Conservation (phyloP, 2,329 filamentous ascomycete species). For the Trichoderma arundinaceum region DNA sequence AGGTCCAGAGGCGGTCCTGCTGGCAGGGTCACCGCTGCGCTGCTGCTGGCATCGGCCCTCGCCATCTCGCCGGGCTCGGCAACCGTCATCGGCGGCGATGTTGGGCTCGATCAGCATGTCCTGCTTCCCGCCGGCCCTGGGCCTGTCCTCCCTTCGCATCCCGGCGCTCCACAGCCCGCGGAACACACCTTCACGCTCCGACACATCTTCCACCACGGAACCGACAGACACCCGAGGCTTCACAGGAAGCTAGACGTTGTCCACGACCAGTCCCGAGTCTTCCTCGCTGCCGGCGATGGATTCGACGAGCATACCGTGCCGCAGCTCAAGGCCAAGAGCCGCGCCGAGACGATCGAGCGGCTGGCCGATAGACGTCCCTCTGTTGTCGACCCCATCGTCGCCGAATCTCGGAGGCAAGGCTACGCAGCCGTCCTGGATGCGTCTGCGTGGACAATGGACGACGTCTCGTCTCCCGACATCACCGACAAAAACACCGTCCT, state of each 20-base stretch:
- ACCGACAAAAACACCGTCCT: constrained; percentile 85
- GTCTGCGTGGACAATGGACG: constrained; percentile 82
- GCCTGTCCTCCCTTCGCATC: constrained; percentile 48
- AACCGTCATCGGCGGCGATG: constrained; percentile 44
- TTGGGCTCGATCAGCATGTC: constrained; percentile 49
- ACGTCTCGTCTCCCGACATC: constrained; percentile 78
- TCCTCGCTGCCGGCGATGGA: constrained; percentile 65
- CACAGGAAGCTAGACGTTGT: constrained; percentile 77
- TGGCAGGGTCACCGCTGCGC: constrained; percentile 65
- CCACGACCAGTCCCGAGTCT: constrained; percentile 60
- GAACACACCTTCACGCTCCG: constrained; percentile 72
- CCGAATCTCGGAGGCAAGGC: constrained; percentile 71
- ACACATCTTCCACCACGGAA: constrained; percentile 92
- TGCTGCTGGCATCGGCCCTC: constrained; percentile 68
- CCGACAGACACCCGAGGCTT: constrained; percentile 75
- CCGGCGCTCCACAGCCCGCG: constrained; percentile 53
- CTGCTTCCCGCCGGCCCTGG: constrained; percentile 50
- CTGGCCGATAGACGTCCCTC: constrained; percentile 77
- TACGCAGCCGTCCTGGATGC: constrained; percentile 70
- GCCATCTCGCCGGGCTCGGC: constrained; percentile 58
- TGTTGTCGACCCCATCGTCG: constrained; percentile 79
- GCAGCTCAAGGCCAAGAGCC: constrained; percentile 67
- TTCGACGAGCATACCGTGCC: constrained; percentile 57
- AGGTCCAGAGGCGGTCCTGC: constrained; percentile 57
- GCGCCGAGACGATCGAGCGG: constrained; percentile 74